These are phyloP conservation scores for Pharus latifolius DNA, from an alignment of 176 grass and related monocot genomes.

Conservation along the genomic window DNA sequence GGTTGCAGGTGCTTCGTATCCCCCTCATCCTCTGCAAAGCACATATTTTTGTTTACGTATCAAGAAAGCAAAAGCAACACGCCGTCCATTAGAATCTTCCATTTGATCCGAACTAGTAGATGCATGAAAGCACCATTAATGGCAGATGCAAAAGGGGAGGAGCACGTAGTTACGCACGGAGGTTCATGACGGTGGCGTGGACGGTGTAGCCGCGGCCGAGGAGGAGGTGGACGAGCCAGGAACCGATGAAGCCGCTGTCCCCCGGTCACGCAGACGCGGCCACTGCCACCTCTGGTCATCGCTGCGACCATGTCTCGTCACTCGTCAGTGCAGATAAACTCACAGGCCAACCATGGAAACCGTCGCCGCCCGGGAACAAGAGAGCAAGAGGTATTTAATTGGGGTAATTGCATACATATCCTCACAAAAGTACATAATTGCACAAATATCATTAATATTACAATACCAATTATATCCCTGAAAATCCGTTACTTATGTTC, in stretches of 20 bases:
- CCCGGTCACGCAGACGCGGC: conserved; percentile 71
- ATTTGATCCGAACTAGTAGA: background rate
- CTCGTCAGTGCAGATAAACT: background rate
- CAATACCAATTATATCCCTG: too few species aligned
- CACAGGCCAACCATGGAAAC: too few species aligned
- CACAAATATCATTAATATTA: too few species aligned
- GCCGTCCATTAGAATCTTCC: background rate
- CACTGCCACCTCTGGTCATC: background rate
- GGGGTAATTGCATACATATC: too few species aligned
- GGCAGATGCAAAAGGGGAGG: too few species aligned
- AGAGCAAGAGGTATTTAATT: too few species aligned
- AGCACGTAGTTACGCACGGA: conserved; percentile 31
- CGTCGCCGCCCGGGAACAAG: too few species aligned
- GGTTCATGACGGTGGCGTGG: conserved; percentile 70
- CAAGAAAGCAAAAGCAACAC: too few species aligned
- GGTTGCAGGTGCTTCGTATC: conserved; percentile 57
- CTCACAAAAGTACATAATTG: too few species aligned
- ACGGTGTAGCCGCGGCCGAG: conserved; percentile 61
- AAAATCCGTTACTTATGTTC: too few species aligned
- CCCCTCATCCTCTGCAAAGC: conserved; percentile 34
- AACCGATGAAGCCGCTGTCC: conserved; percentile 75
- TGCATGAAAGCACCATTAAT: too few species aligned
- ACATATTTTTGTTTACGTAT: background rate
- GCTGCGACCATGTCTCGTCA: background rate
- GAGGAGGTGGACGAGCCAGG: conserved; percentile 64